These are phyloP conservation scores for Ochromonas danica DNA, from an alignment of 108 stramenopile genomes.

Conservation along the genomic window DNA sequence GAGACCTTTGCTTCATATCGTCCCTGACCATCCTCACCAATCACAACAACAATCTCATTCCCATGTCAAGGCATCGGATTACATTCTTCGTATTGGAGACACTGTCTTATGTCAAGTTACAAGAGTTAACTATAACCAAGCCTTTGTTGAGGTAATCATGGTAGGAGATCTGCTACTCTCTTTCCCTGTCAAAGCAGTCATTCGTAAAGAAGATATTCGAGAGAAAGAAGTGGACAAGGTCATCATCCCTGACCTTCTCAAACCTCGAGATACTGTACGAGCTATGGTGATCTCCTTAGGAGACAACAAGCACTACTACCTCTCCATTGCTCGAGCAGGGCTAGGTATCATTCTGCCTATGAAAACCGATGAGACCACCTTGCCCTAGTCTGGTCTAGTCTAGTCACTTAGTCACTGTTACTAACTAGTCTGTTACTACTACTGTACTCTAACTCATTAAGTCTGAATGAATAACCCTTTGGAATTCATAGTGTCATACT, in stretches of 20 bases:
- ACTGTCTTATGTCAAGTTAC: background rate
- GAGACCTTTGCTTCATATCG: too few relatives aligned
- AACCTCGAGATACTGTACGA: background rate
- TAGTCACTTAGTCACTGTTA: too few relatives aligned
- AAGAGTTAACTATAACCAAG: conserved; percentile 28
- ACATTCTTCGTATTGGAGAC: conserved; percentile 9
- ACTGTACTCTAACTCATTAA: too few relatives aligned
- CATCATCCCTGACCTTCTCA: background rate
- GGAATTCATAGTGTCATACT: too few relatives aligned
- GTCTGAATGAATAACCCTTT: too few relatives aligned
- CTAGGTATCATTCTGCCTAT: too few relatives aligned
- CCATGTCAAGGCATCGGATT: background rate
- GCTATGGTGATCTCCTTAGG: conserved; percentile 30
- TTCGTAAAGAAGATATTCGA: conserved; percentile 25
- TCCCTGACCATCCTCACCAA: too few relatives aligned
- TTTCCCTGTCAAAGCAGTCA: conserved; percentile 4
- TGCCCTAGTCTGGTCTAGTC: too few relatives aligned
- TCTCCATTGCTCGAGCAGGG: background rate
- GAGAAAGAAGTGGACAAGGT: conserved; percentile 3
- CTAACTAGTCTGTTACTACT: too few relatives aligned
- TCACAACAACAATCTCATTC: too few relatives aligned
- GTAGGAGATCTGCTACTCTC: background rate
- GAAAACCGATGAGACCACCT: too few relatives aligned
- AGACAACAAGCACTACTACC: conserved; percentile 19
- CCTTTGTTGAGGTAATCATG: conserved; percentile 16